These are phyloP conservation scores for Scheffersomyces cryptocercus DNA, from an alignment of 1,139 yeast species.

Conservation along the genomic window DNA sequence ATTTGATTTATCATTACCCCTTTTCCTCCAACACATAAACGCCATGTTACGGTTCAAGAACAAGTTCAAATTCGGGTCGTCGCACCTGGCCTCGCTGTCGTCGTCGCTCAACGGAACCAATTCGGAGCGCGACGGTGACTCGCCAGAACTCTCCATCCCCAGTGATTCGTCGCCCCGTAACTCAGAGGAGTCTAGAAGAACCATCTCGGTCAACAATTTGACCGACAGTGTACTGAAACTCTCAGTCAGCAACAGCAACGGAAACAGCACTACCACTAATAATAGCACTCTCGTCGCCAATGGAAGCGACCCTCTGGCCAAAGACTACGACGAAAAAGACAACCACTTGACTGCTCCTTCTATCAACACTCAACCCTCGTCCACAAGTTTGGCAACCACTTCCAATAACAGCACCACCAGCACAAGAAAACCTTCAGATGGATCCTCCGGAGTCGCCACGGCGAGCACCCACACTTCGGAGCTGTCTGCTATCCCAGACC, in stretches of 20 bases:
- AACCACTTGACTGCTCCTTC: background rate
- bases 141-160: slow-evolving; percentile 13
- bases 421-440: too few relatives aligned
- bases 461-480: slow-evolving; percentile 6
- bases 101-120: slow-evolving; percentile 3
- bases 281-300: too few relatives aligned
- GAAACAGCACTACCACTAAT: slow-evolving; percentile 1
- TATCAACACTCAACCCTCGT: slow-evolving; percentile 5
- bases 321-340: slow-evolving; percentile 4
- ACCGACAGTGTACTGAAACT: slow-evolving; percentile 31
- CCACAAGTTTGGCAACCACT: slow-evolving; percentile 8
- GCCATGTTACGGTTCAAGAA: slow-evolving; percentile 47
- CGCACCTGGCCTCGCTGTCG: slow-evolving; percentile 11
- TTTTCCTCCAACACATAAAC: too few relatives aligned
- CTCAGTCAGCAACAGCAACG: slow-evolving; percentile 15
- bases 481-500: background rate
- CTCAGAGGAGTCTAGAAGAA: slow-evolving; percentile 29
- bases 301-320: background rate
- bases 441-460: background rate
- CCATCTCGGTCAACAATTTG: slow-evolving; percentile 24
- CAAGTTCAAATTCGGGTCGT: slow-evolving; percentile 47
- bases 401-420: background rate
- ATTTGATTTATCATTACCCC: too few relatives aligned
- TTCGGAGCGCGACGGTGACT: slow-evolving; percentile 16
- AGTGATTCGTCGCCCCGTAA: slow-evolving; percentile 18